phyloP scores from a whole-genome alignment of 495 filamentous ascomycete genomes.

The Aspergillus egyptiacus region DNA sequence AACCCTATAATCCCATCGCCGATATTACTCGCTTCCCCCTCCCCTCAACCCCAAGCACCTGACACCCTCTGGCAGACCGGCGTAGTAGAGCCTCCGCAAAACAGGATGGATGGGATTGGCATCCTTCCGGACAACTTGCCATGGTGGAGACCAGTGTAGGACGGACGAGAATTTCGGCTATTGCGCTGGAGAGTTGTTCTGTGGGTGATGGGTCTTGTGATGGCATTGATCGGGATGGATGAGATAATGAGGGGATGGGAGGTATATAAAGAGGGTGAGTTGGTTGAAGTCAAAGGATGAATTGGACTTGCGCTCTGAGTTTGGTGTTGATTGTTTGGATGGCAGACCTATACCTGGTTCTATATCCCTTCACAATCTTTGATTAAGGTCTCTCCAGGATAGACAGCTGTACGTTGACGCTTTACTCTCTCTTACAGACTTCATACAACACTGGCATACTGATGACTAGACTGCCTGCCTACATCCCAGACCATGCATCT shows the following conservation, averaged over 20 bases:
- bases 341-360: no score
- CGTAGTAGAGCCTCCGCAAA: no score
- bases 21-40: not conserved
- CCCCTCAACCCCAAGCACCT: not conserved
- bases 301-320: not conserved
- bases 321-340: not conserved
- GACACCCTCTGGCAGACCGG: not conserved
- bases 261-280: not conserved
- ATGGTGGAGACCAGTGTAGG: not conserved
- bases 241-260: not conserved
- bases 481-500: not conserved
- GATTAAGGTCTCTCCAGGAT: not conserved
- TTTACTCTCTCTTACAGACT: not conserved
- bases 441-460: no score
- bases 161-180: conserved; percentile 8
- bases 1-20: not conserved
- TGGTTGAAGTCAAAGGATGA: not conserved
- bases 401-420: not conserved
- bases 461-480: no score
- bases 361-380: no score
- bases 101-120: not conserved
- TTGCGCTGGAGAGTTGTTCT: not conserved
- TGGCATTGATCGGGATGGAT: not conserved
- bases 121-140: not conserved
- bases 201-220: not conserved